These are phyloP conservation scores for Aspergillus tamarii DNA, from an alignment of 2,329 filamentous ascomycete genomes.

Conservation along the genomic window DNA sequence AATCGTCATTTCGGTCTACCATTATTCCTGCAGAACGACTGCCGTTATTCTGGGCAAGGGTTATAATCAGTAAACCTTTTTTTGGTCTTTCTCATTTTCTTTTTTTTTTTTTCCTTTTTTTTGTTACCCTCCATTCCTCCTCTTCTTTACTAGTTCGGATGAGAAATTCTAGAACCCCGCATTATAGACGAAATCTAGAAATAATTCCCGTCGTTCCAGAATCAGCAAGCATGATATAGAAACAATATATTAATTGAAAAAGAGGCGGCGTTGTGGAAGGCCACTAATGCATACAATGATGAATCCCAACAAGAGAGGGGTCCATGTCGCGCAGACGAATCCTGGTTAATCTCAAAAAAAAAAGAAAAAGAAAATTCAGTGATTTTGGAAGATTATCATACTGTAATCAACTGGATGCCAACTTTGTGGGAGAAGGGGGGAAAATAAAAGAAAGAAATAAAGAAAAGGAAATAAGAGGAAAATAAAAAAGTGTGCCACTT, in stretches of 20 bases:
- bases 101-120: not conserved
- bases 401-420: not conserved
- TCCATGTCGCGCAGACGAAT: conserved; percentile 33
- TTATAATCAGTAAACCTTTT: conserved; percentile 2
- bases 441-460: not conserved
- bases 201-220: not conserved
- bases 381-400: not conserved
- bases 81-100: conserved; percentile 1
- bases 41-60: conserved; percentile 22
- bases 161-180: conserved; percentile 30
- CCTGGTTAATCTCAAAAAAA: conserved; percentile 8
- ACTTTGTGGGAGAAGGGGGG: not conserved
- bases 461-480: too few relatives aligned
- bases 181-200: conserved; percentile 12
- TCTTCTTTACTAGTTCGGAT: conserved; percentile 3
- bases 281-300: conserved; percentile 24
- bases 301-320: conserved; percentile 28
- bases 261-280: not conserved
- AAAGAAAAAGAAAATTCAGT: conserved; percentile 3
- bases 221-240: not conserved
- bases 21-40: conserved; percentile 23
- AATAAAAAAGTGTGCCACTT: not conserved
- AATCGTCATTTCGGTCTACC: conserved; percentile 22
- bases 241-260: not conserved
- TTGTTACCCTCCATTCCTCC: not conserved